Evolutionary conservation across 805 yeast genomes (phyloP).

Genomic region (Yarrowia sp.): DNA sequence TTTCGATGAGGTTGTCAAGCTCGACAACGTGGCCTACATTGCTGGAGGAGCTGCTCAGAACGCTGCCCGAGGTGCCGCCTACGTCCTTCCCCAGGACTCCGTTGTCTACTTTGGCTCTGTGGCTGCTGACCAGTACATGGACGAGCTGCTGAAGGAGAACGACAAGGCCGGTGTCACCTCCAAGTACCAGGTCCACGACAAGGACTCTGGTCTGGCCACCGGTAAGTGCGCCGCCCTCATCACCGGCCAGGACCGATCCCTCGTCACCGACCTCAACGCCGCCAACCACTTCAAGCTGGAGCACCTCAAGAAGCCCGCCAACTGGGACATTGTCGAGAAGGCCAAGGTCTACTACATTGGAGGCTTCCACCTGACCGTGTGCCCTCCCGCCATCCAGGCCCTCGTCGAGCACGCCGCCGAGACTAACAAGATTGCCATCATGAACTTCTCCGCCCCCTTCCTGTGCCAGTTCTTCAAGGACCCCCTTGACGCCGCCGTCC

Average conservation of each 20-base stretch:
- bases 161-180: slow-evolving; percentile 82
- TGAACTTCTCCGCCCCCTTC: slow-evolving; percentile 96
- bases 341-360: slow-evolving; percentile 89
- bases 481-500: slow-evolving; percentile 71
- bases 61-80: slow-evolving; percentile 98
- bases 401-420: slow-evolving; percentile 91
- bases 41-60: slow-evolving; percentile 99
- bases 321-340: slow-evolving; percentile 79
- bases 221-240: slow-evolving; percentile 98
- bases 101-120: slow-evolving; percentile 96
- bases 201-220: slow-evolving; percentile 56
- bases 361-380: slow-evolving; percentile 98
- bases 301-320: slow-evolving; percentile 83
- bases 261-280: slow-evolving; percentile 95
- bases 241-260: slow-evolving; percentile 81
- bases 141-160: slow-evolving; percentile 78
- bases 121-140: slow-evolving; percentile 86
- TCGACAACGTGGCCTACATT: slow-evolving; percentile 60
- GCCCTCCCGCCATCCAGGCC: slow-evolving; percentile 86
- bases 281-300: slow-evolving; percentile 93
- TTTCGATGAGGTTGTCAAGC: slow-evolving; percentile 68
- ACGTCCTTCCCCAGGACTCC: slow-evolving; percentile 71
- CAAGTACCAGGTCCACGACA: slow-evolving; percentile 68
- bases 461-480: slow-evolving; percentile 94
- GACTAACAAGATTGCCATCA: slow-evolving; percentile 66